These are phyloP conservation scores for Echites panduratus DNA, from an alignment of 257 asterid species.

Conservation along the genomic window DNA sequence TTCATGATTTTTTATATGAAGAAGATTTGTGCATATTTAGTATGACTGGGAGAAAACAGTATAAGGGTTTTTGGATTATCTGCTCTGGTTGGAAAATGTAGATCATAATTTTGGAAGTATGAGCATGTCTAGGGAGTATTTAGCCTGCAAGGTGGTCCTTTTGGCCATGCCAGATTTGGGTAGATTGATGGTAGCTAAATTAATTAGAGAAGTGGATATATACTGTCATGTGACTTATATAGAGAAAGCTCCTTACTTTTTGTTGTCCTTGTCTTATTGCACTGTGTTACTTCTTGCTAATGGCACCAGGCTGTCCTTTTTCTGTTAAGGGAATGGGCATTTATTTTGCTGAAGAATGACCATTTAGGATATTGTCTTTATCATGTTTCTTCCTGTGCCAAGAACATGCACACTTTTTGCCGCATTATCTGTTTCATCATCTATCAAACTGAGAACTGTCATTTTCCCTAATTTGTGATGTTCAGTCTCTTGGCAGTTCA, in stretches of 20 bases:
- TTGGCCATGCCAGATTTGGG: neutral
- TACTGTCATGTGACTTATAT: neutral
- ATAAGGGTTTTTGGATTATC: neutral
- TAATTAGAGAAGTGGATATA: neutral
- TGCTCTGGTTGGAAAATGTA: neutral
- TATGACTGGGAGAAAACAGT: neutral
- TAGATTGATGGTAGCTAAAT: neutral
- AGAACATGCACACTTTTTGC: no score
- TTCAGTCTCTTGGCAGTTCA: neutral
- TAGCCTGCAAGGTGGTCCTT: no score
- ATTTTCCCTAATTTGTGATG: neutral
- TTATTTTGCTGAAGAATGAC: neutral
- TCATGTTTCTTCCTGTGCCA: no score
- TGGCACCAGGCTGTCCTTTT: neutral
- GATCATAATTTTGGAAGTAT: no score
- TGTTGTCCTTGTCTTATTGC: neutral
- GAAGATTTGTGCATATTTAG: neutral
- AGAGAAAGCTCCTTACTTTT: neutral
- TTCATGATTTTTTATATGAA: neutral
- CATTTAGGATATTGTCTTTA: no score
- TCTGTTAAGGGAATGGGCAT: neutral
- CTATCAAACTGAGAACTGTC: neutral
- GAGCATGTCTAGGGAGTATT: neutral
- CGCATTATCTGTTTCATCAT: no score
- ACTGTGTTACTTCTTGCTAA: neutral